These are phyloP conservation scores for Cornus controversa DNA, from an alignment of 148 eudicot species.

Conservation along the genomic window DNA sequence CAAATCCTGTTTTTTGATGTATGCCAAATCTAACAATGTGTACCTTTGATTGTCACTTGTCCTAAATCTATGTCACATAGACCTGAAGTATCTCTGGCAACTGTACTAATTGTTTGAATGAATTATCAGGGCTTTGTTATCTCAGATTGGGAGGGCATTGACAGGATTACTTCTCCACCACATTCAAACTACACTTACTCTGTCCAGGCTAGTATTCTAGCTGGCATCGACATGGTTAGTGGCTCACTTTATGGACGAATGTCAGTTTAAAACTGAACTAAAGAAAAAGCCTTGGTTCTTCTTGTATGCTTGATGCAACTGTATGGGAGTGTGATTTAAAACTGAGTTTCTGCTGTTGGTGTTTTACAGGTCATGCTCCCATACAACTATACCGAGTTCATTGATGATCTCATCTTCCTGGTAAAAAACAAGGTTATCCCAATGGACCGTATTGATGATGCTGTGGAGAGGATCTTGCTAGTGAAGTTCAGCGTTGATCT, in stretches of 20 bases:
- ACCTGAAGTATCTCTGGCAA: not conserved
- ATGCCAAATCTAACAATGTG: not conserved
- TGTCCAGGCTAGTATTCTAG: constrained; percentile 59
- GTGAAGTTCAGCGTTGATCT: constrained; percentile 86
- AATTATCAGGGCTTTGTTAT: constrained; percentile 78
- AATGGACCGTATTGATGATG: constrained; percentile 83
- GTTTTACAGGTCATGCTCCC: constrained; percentile 76
- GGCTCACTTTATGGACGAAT: not conserved
- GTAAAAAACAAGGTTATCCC: constrained; percentile 64
- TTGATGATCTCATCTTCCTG: constrained; percentile 57
- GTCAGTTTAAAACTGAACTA: not conserved
- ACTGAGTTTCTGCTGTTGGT: constrained; percentile 8
- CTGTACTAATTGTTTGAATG: not conserved
- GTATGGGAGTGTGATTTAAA: not conserved
- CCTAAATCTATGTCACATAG: not conserved
- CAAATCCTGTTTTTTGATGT: not conserved
- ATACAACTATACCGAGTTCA: constrained; percentile 57
- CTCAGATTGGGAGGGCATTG: constrained; percentile 94
- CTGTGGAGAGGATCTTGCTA: constrained; percentile 71
- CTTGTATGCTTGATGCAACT: not conserved
- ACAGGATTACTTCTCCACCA: constrained; percentile 72
- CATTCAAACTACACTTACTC: constrained; percentile 85
- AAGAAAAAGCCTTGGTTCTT: not conserved
- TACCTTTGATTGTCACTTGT: not conserved
- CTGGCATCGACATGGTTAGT: constrained; percentile 89